Base-by-base conservation (phyloP, 2,329 filamentous ascomycete species). In the Aureobasidium leucospermi region DNA sequence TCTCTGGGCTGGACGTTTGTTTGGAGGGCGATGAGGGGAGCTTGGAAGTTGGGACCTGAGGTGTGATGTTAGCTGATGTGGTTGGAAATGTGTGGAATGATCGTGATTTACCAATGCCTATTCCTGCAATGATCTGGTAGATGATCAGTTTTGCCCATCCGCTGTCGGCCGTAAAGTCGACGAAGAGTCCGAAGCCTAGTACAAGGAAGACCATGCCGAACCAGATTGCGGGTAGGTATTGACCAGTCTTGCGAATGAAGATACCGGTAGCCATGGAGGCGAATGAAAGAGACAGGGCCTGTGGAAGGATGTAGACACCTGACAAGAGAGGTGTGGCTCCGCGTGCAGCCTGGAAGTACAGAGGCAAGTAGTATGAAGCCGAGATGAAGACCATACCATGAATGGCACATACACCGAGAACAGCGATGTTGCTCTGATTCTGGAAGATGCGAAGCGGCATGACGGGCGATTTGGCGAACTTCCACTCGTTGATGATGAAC, bases 271-370 rank as follows among this genome's bases (percentile, higher is more conserved):
- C 69, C 15, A 72, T 67, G 23, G 65, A 67, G 36, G 66, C 64
- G 58, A 70, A 60, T 6, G 71, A 71, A 16, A 74, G 63, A 4
- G 70, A 64, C 2, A 72, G 49, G 13, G 71, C 70, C 6, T 67
- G 70, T 1, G 72, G 70, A 1, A 74, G 66, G 31, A 73, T 62
- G 46, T 71, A 90, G 51, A 92, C 84, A 52, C 90, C 90, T 1
- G 85, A 88, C 32, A 87, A 75, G 38, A 92, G 81, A 0, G 89
- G 86, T 0, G 81, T 79, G 2, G 84, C 84, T 52, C 87, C 81
- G 45, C 89, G 78, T 55, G 89, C 85, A 55, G 86, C 82, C 73
- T 95, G 90, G 74, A 91, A 93, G 76, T 95, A 96, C 2, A 96
- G 79, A 0, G 90, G 90, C 4, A 95, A 78, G 75, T 88, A 95